Evolutionary conservation across 805 yeast species (phyloP).

Genomic region (Saturnispora bothae): DNA sequence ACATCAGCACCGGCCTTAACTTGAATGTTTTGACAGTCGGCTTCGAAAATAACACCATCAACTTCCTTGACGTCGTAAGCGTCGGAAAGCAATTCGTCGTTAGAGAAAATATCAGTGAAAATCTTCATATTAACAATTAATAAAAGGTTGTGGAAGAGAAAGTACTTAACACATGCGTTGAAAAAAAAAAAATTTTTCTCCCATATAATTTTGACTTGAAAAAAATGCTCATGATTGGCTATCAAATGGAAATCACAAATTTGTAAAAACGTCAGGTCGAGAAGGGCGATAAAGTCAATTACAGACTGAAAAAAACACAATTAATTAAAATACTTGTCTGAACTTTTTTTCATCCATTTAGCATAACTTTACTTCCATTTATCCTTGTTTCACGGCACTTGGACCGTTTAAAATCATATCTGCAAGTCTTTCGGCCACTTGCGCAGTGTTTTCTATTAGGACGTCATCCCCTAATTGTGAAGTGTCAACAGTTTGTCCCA

Average conservation of each 20-base stretch:
- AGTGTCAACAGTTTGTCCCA: conserved; percentile 34
- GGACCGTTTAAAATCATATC: not conserved
- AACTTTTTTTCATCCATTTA: too few relatives aligned
- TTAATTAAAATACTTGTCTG: too few relatives aligned
- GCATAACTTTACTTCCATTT: too few relatives aligned
- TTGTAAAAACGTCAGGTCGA: too few relatives aligned
- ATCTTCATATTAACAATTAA: conserved; percentile 25
- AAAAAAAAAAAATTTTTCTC: conserved; percentile 10
- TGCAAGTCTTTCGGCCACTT: not conserved
- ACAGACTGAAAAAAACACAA: too few relatives aligned
- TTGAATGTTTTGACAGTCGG: conserved; percentile 86
- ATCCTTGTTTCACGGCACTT: too few relatives aligned
- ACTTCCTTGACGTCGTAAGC: conserved; percentile 88
- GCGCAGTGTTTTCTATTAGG: conserved; percentile 10
- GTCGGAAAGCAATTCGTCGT: conserved; percentile 94
- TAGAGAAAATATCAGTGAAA: conserved; percentile 73
- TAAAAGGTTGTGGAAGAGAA: not conserved
- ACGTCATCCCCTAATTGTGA: not conserved
- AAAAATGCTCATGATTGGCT: too few relatives aligned
- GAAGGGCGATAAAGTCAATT: too few relatives aligned
- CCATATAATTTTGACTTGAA: too few relatives aligned
- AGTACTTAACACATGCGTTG: conserved; percentile 1
- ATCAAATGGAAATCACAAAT: too few relatives aligned
- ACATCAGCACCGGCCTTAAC: conserved; percentile 80
- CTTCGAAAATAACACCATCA: conserved; percentile 90